Evolutionary conservation across 2,329 filamentous ascomycete species (phyloP).

Genomic region (Pestalotiopsis sp.): DNA sequence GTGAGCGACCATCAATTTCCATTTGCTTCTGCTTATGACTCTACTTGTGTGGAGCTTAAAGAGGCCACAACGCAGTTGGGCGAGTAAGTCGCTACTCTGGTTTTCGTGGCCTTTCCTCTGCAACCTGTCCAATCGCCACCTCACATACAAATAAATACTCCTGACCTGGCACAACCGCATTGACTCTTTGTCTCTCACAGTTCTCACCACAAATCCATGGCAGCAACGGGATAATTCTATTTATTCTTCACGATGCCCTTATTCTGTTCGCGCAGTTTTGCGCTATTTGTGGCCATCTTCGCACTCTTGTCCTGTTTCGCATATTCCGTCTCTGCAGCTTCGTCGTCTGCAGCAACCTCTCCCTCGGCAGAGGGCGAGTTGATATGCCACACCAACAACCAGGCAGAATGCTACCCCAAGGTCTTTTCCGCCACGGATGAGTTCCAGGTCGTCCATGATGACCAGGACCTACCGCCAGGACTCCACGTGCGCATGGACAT

Average conservation of each 20-base stretch:
- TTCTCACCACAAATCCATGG: background rate
- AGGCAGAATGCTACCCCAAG: conserved; percentile 66
- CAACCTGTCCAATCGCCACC: conserved; percentile 18
- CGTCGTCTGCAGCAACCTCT: conserved; percentile 35
- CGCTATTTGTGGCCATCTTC: conserved; percentile 18
- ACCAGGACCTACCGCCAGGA: conserved; percentile 66
- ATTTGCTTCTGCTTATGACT: background rate
- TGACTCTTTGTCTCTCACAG: background rate
- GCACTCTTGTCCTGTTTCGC: conserved; percentile 19
- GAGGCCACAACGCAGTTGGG: background rate
- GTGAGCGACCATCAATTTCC: background rate
- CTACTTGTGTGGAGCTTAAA: background rate
- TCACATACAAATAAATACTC: conserved; percentile 7
- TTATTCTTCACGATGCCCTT: conserved; percentile 21
- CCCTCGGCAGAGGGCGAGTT: conserved; percentile 51
- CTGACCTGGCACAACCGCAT: background rate
- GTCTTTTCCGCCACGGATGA: conserved; percentile 66
- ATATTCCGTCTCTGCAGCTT: conserved; percentile 25
- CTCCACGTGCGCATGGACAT: conserved; percentile 70
- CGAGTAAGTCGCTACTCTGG: background rate
- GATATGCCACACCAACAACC: conserved; percentile 65
- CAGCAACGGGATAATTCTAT: background rate
- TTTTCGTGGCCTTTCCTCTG: conserved; percentile 18
- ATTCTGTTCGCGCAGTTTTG: conserved; percentile 16
- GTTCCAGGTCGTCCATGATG: conserved; percentile 64